Evolutionary conservation across 768 basidiomycete genomes (phyloP), one percentile per base, ranked within the genome.

Genomic region (Brasilioporus rufonigricans): DNA sequence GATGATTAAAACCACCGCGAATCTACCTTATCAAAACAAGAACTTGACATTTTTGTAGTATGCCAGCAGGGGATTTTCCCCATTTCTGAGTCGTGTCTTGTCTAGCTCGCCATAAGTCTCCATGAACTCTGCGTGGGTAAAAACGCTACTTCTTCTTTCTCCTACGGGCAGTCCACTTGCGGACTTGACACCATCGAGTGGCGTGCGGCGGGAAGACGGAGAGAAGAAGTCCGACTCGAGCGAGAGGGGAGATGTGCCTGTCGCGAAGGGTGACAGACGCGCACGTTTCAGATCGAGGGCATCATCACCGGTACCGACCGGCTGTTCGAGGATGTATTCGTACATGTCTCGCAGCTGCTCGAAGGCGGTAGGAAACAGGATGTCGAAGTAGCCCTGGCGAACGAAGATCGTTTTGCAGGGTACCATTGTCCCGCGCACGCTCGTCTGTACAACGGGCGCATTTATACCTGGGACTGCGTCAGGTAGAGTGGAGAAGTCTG

Each of bases 291-390:
- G 50, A 24, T 67, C 52, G n/a, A 59, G 55, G 14, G 52, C 56
- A 26, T 60, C 55, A 21, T 62, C 52, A 24, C 33, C 26, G 4
- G 41, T 49, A 9, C 75, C 74, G 36, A 61, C 59, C 4, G 86
- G 83, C 63, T 83, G 80, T 35, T 85, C 80, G 55, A 98, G 82
- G 52, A 87, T 80, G 60, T 84, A 78, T 65, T 94, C 90, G 72
- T 98, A 98, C 83, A 95, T 91, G 67, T 96, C 92, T 44, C 90
- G 78, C 50, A 98, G 78, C 21, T 79, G 80, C 49, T 81, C 82
- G 60, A 98, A 98, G 67, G 91, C 77, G 13, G 96, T 98, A 11
- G 97, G 97, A 76, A 99, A 99, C 76, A 99, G 92, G 57, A 98
- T 98, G 70, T 99, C 97, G 71, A 99, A 99, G 74, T 86, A 95